Evolutionary conservation across 2,329 filamentous ascomycete genomes (phyloP).

Genomic region (Neocatenulostroma microsporum): DNA sequence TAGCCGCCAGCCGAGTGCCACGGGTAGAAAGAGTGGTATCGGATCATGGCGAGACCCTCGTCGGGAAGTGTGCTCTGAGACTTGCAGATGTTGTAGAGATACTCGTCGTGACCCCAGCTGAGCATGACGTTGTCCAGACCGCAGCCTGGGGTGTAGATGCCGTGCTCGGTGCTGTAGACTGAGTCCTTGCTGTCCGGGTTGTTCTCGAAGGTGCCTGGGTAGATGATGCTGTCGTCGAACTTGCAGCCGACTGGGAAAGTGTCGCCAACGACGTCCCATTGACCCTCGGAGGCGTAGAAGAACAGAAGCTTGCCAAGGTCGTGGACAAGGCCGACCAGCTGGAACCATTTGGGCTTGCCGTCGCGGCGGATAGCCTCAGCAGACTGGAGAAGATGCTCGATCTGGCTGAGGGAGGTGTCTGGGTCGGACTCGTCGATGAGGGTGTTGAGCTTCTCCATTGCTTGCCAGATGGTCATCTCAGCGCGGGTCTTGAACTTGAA

Average conservation of each 20-base stretch:
- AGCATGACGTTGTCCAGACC: constrained; percentile 84
- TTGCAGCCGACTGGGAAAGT: constrained; percentile 72
- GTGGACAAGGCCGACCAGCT: constrained; percentile 68
- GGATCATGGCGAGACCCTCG: constrained; percentile 84
- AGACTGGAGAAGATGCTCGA: constrained; percentile 80
- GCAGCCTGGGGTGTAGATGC: constrained; percentile 72
- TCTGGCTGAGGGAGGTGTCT: constrained; percentile 78
- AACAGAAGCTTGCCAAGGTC: constrained; percentile 73
- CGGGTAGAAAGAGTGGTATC: constrained; percentile 88
- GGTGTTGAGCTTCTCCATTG: constrained; percentile 86
- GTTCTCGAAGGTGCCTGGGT: constrained; percentile 64
- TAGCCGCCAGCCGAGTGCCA: constrained; percentile 83
- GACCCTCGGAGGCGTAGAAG: constrained; percentile 74
- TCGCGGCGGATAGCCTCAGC: constrained; percentile 85
- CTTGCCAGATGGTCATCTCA: constrained; percentile 81
- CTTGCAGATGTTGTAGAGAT: constrained; percentile 79
- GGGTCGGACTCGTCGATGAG: constrained; percentile 90
- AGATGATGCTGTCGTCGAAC: constrained; percentile 70
- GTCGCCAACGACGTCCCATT: constrained; percentile 90
- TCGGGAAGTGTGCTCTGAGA: constrained; percentile 69
- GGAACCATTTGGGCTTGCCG: constrained; percentile 75
- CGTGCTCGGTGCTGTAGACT: constrained; percentile 66
- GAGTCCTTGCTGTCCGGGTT: constrained; percentile 68
- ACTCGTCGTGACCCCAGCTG: constrained; percentile 84
- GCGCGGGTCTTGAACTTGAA: constrained; percentile 61